A percentile compares a stretch with the other conserved stretches of the same genome.
phyloP scores from a whole-genome alignment of 805 yeast species.

The Saccharomycopsis malanga region DNA sequence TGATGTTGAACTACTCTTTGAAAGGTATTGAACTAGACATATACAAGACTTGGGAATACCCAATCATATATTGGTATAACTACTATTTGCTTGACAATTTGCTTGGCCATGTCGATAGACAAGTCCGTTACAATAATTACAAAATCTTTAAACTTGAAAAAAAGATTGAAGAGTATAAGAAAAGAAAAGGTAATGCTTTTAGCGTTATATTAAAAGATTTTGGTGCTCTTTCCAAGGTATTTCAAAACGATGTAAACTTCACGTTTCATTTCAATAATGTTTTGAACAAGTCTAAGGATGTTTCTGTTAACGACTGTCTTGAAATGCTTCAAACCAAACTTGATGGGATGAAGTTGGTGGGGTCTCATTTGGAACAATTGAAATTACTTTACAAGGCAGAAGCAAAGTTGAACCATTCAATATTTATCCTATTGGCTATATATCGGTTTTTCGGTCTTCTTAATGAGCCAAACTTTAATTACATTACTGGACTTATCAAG shows the following conservation, averaged over 20 bases:
- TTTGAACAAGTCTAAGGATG: background rate
- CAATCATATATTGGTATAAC: conserved; percentile 20
- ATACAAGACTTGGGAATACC: conserved; percentile 63
- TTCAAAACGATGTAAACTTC: background rate
- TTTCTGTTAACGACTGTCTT: background rate
- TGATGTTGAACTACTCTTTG: conserved; percentile 67
- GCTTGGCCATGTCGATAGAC: background rate
- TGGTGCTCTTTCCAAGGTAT: background rate
- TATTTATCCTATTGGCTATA: background rate
- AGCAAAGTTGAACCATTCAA: background rate
- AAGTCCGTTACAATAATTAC: background rate
- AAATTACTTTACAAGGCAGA: background rate
- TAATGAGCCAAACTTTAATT: background rate
- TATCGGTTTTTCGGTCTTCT: background rate
- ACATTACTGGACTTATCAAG: background rate
- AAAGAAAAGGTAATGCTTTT: background rate
- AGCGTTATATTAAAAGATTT: background rate
- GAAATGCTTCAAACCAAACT: background rate
- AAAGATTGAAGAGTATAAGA: background rate
- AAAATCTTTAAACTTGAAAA: background rate
- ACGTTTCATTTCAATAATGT: background rate
- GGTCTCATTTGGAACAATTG: background rate
- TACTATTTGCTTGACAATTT: background rate
- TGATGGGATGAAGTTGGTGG: background rate
- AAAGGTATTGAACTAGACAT: conserved; percentile 72